Evolutionary conservation across 169 alveolate species (phyloP).

Genomic region (Cyclospora cayetanensis): DNA sequence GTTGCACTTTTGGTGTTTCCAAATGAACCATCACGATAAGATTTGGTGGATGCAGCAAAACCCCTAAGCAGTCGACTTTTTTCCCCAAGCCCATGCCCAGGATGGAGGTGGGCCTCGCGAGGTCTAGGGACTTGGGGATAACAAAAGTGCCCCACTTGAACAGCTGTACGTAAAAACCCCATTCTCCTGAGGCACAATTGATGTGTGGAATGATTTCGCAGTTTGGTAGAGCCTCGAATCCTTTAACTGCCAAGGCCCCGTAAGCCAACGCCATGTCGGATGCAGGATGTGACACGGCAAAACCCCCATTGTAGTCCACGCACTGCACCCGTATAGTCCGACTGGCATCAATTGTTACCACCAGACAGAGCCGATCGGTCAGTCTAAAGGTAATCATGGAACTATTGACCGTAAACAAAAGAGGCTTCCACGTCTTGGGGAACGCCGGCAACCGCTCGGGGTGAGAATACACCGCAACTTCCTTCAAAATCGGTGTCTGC

Average conservation of each 20-base stretch:
- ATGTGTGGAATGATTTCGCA: conserved; percentile 75
- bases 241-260: conserved; percentile 73
- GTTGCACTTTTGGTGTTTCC: conserved; percentile 78
- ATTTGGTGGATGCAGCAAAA: conserved; percentile 78
- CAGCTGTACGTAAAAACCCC: conserved; percentile 82
- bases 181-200: conserved; percentile 74
- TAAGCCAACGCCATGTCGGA: conserved; percentile 78
- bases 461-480: conserved; percentile 76
- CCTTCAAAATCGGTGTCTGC: conserved; percentile 74
- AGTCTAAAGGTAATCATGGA: conserved; percentile 75
- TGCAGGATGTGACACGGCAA: conserved; percentile 78
- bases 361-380: conserved; percentile 75
- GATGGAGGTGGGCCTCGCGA: conserved; percentile 74
- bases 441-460: conserved; percentile 81
- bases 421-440: conserved; percentile 81
- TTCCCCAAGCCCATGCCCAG: conserved; percentile 78
- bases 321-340: conserved; percentile 74
- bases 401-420: conserved; percentile 73
- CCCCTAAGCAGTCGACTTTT: conserved; percentile 76
- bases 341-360: conserved; percentile 73
- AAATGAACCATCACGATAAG: conserved; percentile 74
- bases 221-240: conserved; percentile 71
- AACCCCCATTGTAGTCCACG: conserved; percentile 80
- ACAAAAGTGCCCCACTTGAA: conserved; percentile 80
- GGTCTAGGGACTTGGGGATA: conserved; percentile 77